These are phyloP conservation scores for Puccinia brachypodii DNA, from an alignment of 1,284 basidiomycete species.

Conservation along the genomic window DNA sequence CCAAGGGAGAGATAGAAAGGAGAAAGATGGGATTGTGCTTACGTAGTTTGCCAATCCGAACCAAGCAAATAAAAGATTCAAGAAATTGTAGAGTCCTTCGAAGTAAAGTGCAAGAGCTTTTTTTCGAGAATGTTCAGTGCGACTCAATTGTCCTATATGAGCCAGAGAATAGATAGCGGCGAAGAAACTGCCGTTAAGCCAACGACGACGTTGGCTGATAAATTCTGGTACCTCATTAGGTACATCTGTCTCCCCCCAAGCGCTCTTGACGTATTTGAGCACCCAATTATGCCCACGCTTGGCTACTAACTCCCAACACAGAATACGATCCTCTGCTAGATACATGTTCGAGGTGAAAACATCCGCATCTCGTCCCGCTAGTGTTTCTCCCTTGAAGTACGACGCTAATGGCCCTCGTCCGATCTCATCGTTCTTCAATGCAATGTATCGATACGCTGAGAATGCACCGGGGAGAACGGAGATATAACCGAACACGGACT, in stretches of 20 bases:
- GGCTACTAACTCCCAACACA: conserved; percentile 95
- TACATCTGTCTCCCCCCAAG: conserved; percentile 94
- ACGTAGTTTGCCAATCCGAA: conserved; percentile 70
- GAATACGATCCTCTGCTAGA: conserved; percentile 69
- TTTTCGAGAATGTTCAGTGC: conserved; percentile 76
- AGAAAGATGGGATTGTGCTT: conserved; percentile 54
- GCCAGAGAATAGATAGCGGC: conserved; percentile 66
- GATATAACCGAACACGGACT: conserved; percentile 86
- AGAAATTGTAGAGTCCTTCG: conserved; percentile 81
- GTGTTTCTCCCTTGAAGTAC: conserved; percentile 94
- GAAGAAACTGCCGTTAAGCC: conserved; percentile 94
- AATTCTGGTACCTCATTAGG: conserved; percentile 92
- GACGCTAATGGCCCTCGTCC: conserved; percentile 86
- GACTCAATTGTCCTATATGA: conserved; percentile 78
- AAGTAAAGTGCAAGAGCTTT: conserved; percentile 74
- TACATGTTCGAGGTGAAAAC: conserved; percentile 78
- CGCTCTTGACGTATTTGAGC: conserved; percentile 91
- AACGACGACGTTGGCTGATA: conserved; percentile 85
- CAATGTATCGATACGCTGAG: conserved; percentile 80
- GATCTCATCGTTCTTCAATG: conserved; percentile 79
- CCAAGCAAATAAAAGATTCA: conserved; percentile 89
- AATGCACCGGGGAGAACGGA: conserved; percentile 75
- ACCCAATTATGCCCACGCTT: conserved; percentile 88
- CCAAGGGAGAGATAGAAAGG: neutral
- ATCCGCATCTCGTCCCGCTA: conserved; percentile 85